Evolutionary conservation across 805 yeast genomes (phyloP).

Genomic region (Hanseniaspora lindneri): DNA sequence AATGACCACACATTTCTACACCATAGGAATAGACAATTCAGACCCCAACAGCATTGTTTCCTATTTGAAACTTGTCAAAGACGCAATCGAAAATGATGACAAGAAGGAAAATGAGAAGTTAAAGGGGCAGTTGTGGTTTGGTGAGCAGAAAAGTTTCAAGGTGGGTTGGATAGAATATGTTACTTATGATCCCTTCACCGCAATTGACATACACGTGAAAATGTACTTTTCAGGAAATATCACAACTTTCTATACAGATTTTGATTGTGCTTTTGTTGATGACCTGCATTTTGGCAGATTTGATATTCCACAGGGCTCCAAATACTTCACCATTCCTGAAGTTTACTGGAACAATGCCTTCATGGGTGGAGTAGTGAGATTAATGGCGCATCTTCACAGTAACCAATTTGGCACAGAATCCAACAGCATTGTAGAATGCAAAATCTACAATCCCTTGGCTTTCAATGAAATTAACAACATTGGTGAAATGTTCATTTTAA

Average conservation of each 20-base stretch:
- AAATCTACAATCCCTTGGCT: conserved; percentile 65
- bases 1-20: conserved; percentile 62
- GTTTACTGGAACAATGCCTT: conserved; percentile 51
- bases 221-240: conserved; percentile 70
- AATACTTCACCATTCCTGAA: conserved; percentile 32
- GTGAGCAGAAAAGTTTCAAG: conserved; percentile 56
- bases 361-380: conserved; percentile 56
- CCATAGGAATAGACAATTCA: conserved; percentile 64
- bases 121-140: conserved; percentile 67
- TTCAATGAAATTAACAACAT: conserved; percentile 28
- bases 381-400: conserved; percentile 36
- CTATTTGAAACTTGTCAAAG: conserved; percentile 54
- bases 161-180: conserved; percentile 63
- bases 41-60: conserved; percentile 71
- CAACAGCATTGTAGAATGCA: conserved; percentile 64
- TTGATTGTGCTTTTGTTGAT: conserved; percentile 12
- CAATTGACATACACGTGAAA: conserved; percentile 56
- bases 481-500: conserved; percentile 24
- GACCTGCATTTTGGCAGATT: conserved; percentile 24
- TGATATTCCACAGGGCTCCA: conserved; percentile 17
- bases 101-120: not conserved
- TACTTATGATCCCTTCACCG: conserved; percentile 48
- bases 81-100: conserved; percentile 38
- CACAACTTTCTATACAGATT: conserved; percentile 37
- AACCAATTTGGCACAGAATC: conserved; percentile 58